phyloP scores from a whole-genome alignment of 306 rosid species.

The Mimosa pudica region DNA sequence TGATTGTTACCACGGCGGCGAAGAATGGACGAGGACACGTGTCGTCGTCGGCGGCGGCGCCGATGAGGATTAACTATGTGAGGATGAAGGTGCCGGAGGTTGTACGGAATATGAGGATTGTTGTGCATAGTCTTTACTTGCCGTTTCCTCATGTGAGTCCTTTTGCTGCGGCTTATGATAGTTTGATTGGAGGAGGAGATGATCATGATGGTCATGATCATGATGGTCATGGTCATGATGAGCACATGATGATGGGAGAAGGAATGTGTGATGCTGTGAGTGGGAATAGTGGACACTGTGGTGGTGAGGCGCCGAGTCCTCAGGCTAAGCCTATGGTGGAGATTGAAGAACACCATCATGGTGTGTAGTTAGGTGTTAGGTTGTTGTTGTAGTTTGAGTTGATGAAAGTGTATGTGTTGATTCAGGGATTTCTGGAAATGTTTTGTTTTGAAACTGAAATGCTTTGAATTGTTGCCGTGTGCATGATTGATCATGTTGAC shows the following conservation, averaged over 20 bases:
- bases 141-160: slow-evolving; percentile 73
- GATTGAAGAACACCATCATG: slow-evolving; percentile 76
- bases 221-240: background rate
- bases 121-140: slow-evolving; percentile 59
- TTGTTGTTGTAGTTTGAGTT: slow-evolving; percentile 18
- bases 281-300: slow-evolving; percentile 46
- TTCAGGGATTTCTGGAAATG: slow-evolving; percentile 20
- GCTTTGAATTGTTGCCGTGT: background rate
- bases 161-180: slow-evolving; percentile 47
- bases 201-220: background rate
- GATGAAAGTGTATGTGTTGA: slow-evolving; percentile 12
- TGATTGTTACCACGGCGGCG: slow-evolving; percentile 54
- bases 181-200: slow-evolving; percentile 45
- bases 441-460: background rate
- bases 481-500: background rate
- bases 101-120: slow-evolving; percentile 60
- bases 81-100: slow-evolving; percentile 60
- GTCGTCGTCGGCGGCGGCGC: slow-evolving; percentile 46
- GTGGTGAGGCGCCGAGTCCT: slow-evolving; percentile 47
- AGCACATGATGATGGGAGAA: slow-evolving; percentile 39
- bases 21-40: slow-evolving; percentile 36
- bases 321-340: slow-evolving; percentile 51
- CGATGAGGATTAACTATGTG: slow-evolving; percentile 70
- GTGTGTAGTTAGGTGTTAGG: slow-evolving; percentile 21
- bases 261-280: slow-evolving; percentile 47